Percentiles rank a stretch among this genome's conserved stretches.
phyloP scores from a whole-genome alignment of 768 basidiomycete genomes.

The Hygrocybe coccinea region DNA sequence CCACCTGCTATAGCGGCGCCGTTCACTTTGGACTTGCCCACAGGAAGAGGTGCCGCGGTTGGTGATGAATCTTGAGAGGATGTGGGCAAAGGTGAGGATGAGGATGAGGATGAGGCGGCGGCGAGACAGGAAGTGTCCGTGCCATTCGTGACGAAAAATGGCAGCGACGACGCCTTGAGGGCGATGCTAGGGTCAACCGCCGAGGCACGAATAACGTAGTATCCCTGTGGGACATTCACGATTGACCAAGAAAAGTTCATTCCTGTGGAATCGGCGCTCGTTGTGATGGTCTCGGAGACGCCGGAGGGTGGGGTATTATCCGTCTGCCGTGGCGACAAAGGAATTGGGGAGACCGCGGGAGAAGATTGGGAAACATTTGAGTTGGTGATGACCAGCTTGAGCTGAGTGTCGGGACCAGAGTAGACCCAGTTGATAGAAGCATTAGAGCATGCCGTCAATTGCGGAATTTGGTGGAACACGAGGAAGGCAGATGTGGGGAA shows the following conservation, averaged over 20 bases:
- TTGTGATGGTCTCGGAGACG: conserved; percentile 10
- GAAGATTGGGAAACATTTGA: conserved; percentile 27
- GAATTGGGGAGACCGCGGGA: conserved; percentile 12
- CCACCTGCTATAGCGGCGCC: conserved; percentile 49
- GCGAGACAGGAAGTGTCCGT: conserved; percentile 32
- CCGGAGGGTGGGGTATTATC: conserved; percentile 32
- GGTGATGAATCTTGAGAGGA: conserved; percentile 18
- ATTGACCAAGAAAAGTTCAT: conserved; percentile 28
- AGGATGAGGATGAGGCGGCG: conserved; percentile 10
- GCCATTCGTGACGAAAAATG: conserved; percentile 37
- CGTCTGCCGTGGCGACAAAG: conserved; percentile 30
- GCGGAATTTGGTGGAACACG: conserved; percentile 14
- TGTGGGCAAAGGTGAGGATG: conserved; percentile 14
- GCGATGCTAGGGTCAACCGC: not conserved
- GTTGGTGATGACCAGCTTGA: conserved; percentile 40
- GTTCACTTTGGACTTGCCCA: conserved; percentile 19
- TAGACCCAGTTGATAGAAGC: conserved; percentile 37
- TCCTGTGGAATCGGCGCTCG: not conserved
- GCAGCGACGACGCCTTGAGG: conserved; percentile 17
- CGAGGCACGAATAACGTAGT: conserved; percentile 31
- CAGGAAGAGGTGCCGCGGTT: conserved; percentile 22
- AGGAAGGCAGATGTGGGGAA: conserved; percentile 15
- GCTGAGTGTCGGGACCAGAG: conserved; percentile 24
- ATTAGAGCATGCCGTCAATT: conserved; percentile 27
- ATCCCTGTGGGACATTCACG: conserved; percentile 34